phyloP scores from a whole-genome alignment of 139 green algal species.

The Eudorina sp. region DNA sequence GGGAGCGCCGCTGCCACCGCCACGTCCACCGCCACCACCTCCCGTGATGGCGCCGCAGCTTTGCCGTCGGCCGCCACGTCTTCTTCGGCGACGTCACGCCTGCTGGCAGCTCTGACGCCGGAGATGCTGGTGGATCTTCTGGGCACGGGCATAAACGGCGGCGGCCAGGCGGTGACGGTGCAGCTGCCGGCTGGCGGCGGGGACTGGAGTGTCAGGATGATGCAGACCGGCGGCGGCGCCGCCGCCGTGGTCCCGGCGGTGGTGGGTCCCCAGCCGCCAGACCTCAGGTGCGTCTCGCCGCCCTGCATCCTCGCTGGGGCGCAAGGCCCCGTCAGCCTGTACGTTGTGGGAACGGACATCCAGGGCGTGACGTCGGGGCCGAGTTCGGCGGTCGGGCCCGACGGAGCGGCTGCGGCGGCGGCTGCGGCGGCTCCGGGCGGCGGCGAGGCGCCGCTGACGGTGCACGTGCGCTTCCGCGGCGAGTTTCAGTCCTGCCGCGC shows the following conservation, averaged over 20 bases:
- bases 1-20: background rate
- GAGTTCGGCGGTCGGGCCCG: too few species aligned
- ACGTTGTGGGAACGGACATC: conserved; percentile 22
- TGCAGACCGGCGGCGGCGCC: too few species aligned
- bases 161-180: background rate
- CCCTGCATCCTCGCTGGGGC: conserved; percentile 17
- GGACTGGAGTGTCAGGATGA: background rate
- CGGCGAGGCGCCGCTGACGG: background rate
- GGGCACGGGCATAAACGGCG: background rate
- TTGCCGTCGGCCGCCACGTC: background rate
- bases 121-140: conserved; percentile 8
- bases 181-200: conserved; percentile 20
- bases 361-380: background rate
- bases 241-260: background rate
- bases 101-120: background rate
- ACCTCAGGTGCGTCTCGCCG: conserved; percentile 36
- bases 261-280: background rate
- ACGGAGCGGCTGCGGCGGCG: background rate
- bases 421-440: background rate
- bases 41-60: background rate
- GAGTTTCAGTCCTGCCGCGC: conserved; percentile 11
- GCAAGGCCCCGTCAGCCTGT: background rate
- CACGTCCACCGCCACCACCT: background rate
- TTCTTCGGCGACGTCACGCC: background rate
- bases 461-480: conserved; percentile 32